These are phyloP conservation scores for Claviceps capensis DNA, from an alignment of 2,329 filamentous ascomycete species.

Conservation along the genomic window DNA sequence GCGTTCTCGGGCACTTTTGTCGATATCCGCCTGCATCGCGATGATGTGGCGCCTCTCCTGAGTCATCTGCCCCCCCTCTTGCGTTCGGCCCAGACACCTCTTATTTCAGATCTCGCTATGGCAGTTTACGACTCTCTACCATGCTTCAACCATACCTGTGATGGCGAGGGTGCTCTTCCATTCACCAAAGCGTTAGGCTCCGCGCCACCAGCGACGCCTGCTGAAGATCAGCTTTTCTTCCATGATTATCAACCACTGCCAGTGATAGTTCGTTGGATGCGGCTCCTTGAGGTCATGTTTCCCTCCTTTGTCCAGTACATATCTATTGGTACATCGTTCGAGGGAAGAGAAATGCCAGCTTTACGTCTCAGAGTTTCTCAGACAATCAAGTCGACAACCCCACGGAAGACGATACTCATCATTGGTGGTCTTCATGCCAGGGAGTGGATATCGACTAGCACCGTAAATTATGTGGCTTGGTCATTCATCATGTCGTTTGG, in stretches of 20 bases:
- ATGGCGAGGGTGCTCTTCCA: background rate
- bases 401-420: constrained; percentile 66
- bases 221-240: constrained; percentile 71
- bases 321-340: constrained; percentile 70
- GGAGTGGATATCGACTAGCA: constrained; percentile 92
- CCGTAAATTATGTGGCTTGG: constrained; percentile 84
- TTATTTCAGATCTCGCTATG: constrained; percentile 70
- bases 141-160: constrained; percentile 6
- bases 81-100: constrained; percentile 53
- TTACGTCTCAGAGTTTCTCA: constrained; percentile 55
- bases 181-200: constrained; percentile 5
- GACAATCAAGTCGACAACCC: constrained; percentile 26
- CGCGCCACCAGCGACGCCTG: constrained; percentile 18
- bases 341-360: constrained; percentile 75
- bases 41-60: constrained; percentile 65
- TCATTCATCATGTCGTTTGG: constrained; percentile 73
- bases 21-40: constrained; percentile 66
- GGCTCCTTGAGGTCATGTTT: constrained; percentile 79
- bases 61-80: constrained; percentile 65
- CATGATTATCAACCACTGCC: constrained; percentile 79
- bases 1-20: constrained; percentile 68
- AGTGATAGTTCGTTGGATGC: constrained; percentile 82
- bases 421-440: constrained; percentile 82
- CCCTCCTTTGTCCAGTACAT: constrained; percentile 61
- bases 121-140: constrained; percentile 49